A percentile compares a stretch with the other conserved stretches of the same genome.
phyloP scores from a whole-genome alignment of 1,139 yeast genomes.

The Taiozyma onychis region DNA sequence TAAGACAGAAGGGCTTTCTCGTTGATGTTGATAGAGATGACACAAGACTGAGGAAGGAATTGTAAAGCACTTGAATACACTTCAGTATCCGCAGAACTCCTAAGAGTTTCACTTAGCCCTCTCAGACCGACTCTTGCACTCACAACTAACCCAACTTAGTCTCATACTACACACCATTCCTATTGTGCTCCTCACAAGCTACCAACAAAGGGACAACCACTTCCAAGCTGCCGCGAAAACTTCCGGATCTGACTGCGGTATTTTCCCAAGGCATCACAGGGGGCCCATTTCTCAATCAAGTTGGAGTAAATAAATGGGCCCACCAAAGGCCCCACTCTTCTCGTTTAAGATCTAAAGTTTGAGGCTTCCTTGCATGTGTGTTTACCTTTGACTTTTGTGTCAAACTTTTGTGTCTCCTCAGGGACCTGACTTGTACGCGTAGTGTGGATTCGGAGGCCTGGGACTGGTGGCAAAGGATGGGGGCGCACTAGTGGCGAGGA shows the following conservation, averaged over 20 bases:
- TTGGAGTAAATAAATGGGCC: background rate
- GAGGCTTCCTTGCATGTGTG: background rate
- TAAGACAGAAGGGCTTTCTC: background rate
- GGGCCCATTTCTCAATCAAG: background rate
- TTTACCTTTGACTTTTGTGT: background rate
- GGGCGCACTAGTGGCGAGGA: background rate
- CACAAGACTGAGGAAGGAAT: background rate
- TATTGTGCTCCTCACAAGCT: too few species aligned
- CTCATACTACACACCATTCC: too few species aligned
- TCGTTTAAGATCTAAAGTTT: background rate
- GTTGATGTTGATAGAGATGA: background rate
- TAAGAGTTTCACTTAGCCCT: too few species aligned
- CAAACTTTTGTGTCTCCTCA: background rate
- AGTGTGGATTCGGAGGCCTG: background rate
- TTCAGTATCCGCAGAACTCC: too few species aligned
- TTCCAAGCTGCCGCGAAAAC: background rate
- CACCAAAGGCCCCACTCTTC: background rate
- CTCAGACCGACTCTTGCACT: too few species aligned
- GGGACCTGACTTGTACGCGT: background rate
- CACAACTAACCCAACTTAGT: too few species aligned
- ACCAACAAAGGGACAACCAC: background rate
- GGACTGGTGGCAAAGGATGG: background rate
- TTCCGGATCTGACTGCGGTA: background rate
- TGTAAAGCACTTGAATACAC: too few species aligned
- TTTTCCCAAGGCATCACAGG: background rate